Percentiles rank a stretch among this genome's conserved stretches.
Conservation (phyloP, 805 yeast genomes). For the Ogataea glucozyma region DNA sequence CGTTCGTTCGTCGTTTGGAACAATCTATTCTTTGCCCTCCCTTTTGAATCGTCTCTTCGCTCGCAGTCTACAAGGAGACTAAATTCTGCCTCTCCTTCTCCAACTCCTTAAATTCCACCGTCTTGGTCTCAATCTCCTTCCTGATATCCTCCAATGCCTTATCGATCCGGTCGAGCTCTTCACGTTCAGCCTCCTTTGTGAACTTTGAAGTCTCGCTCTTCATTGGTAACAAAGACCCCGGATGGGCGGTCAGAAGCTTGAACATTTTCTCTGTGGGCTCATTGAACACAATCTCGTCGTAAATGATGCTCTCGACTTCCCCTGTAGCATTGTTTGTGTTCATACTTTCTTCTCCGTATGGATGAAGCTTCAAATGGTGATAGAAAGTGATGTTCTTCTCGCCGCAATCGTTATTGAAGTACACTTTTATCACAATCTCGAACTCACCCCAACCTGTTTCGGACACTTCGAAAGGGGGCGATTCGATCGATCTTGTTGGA, state of each 20-base stretch:
- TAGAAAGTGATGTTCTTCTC: slow-evolving; percentile 85
- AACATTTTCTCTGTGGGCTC: slow-evolving; percentile 94
- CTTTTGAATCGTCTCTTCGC: no score
- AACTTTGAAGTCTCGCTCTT: slow-evolving; percentile 30
- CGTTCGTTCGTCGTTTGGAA: no score
- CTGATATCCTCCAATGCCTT: slow-evolving; percentile 34
- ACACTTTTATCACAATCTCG: slow-evolving; percentile 85
- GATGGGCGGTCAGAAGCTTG: slow-evolving; percentile 68
- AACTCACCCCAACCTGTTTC: slow-evolving; percentile 99
- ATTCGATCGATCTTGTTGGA: slow-evolving; percentile 81
- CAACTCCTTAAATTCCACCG: slow-evolving; percentile 29
- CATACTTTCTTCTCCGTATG: slow-evolving; percentile 51
- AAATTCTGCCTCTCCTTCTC: slow-evolving; percentile 34
- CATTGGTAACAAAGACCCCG: slow-evolving; percentile 54
- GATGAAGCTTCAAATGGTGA: slow-evolving; percentile 90
- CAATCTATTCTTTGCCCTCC: no score
- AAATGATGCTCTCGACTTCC: slow-evolving; percentile 60
- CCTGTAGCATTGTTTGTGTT: slow-evolving; percentile 33
- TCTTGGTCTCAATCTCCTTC: slow-evolving; percentile 27
- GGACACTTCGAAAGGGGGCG: slow-evolving; percentile 91
- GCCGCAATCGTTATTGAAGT: slow-evolving; percentile 80
- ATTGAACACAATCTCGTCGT: slow-evolving; percentile 90
- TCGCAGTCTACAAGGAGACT: slow-evolving; percentile 13
- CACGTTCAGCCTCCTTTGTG: slow-evolving; percentile 56
- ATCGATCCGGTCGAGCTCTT: slow-evolving; percentile 60